phyloP scores from a whole-genome alignment of 495 filamentous ascomycete genomes.

The Aspergillus baeticus region DNA sequence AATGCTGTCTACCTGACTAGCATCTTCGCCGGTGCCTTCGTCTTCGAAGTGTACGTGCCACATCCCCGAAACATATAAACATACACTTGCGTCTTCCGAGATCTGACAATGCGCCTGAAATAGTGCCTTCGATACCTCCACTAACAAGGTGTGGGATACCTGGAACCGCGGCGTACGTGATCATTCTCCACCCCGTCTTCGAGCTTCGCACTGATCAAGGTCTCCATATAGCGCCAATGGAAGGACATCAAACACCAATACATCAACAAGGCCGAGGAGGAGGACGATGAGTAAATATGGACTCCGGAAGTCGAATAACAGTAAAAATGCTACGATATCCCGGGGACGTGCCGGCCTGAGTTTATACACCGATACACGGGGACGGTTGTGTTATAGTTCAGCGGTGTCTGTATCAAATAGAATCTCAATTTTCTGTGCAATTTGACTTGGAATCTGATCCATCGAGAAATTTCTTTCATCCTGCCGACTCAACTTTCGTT shows the following conservation, averaged over 20 bases:
- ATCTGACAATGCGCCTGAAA: conserved; percentile 19
- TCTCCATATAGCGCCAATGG: conserved; percentile 83
- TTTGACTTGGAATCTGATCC: not conserved
- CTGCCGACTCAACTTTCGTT: not conserved
- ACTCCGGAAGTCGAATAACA: conserved; percentile 1
- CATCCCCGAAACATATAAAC: not conserved
- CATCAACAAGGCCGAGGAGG: conserved; percentile 61
- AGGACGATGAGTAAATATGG: conserved; percentile 49
- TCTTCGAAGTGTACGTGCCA: conserved; percentile 81
- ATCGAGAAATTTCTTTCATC: not conserved
- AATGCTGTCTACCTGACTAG: conserved; percentile 83
- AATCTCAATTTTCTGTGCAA: conserved; percentile 22
- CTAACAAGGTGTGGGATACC: conserved; percentile 84
- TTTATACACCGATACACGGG: conserved; percentile 22
- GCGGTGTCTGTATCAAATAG: conserved; percentile 41
- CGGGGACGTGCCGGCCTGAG: conserved; percentile 13
- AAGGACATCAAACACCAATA: conserved; percentile 96
- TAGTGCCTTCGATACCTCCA: conserved; percentile 73
- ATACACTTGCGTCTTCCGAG: not conserved
- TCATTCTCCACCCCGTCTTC: not conserved
- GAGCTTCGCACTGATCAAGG: conserved; percentile 29
- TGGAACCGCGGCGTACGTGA: conserved; percentile 85
- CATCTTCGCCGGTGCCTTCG: conserved; percentile 86
- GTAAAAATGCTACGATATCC: conserved; percentile 12
- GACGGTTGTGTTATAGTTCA: conserved; percentile 10